Percentiles rank a stretch among this genome's conserved stretches.
These are phyloP conservation scores for Naganishia antarctica DNA, from an alignment of 768 basidiomycete species.

Conservation along the genomic window DNA sequence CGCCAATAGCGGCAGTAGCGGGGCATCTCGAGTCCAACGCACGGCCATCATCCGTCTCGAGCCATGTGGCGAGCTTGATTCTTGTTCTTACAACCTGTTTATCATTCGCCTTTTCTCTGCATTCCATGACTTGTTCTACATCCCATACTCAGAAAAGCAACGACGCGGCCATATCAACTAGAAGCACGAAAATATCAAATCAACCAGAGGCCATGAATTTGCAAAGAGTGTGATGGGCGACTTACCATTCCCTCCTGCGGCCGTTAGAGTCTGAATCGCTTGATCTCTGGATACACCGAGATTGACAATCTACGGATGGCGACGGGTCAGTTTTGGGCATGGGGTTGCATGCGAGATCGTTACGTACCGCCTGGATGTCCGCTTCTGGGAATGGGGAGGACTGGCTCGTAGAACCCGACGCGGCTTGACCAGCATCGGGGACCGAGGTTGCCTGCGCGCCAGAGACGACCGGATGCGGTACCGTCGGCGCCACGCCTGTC, in stretches of 20 bases:
- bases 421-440: slow-evolving; percentile 52
- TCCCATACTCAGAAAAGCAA: slow-evolving; percentile 62
- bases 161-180: slow-evolving; percentile 75
- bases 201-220: not conserved
- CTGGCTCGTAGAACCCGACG: slow-evolving; percentile 1
- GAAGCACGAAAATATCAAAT: too few relatives aligned
- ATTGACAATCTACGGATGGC: slow-evolving; percentile 56
- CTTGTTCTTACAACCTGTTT: too few relatives aligned
- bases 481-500: slow-evolving; percentile 34
- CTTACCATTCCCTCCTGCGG: slow-evolving; percentile 67
- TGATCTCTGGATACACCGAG: slow-evolving; percentile 72
- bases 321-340: too few relatives aligned
- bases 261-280: slow-evolving; percentile 70
- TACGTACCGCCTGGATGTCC: slow-evolving; percentile 54
- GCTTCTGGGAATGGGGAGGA: slow-evolving; percentile 55
- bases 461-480: slow-evolving; percentile 42
- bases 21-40: too few relatives aligned
- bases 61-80: too few relatives aligned
- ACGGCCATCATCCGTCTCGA: too few relatives aligned
- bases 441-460: slow-evolving; percentile 65
- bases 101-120: too few relatives aligned
- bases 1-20: too few relatives aligned
- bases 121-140: not conserved
- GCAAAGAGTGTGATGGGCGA: not conserved
- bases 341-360: not conserved